Evolutionary conservation across 208 protist genomes (phyloP).

Genomic region (Acanthamoeba culbertsoni): DNA sequence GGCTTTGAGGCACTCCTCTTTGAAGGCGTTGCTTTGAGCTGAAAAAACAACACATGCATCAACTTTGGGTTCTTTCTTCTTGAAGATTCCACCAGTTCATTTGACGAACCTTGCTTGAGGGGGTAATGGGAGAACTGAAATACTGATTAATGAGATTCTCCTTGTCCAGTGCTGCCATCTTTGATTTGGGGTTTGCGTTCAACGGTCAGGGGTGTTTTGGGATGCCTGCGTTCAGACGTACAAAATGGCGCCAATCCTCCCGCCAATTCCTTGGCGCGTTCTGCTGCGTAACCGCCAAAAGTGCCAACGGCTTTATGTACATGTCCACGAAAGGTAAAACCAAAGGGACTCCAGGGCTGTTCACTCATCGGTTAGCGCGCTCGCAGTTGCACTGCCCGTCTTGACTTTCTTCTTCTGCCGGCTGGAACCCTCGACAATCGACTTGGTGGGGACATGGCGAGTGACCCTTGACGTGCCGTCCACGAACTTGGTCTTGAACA

Average conservation of each 20-base stretch:
- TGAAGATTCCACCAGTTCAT: neutral
- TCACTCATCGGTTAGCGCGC: neutral
- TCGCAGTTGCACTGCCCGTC: neutral
- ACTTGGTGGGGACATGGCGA: conserved; percentile 38
- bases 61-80: no score
- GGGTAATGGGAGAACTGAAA: neutral
- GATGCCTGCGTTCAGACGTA: neutral
- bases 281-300: no score
- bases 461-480: conserved; percentile 83
- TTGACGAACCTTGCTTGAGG: neutral
- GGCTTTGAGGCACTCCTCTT: no score
- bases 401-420: neutral
- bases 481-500: conserved; percentile 97
- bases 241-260: neutral
- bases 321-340: neutral
- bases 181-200: neutral
- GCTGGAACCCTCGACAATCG: neutral
- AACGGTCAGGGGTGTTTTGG: neutral
- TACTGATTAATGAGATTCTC: neutral
- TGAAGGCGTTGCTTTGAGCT: no score
- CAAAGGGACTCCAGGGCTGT: neutral
- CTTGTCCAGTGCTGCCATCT: neutral
- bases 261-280: no score
- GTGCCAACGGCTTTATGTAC: neutral
- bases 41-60: no score